phyloP scores from a whole-genome alignment of 2,329 filamentous ascomycete species.

The Aspergillus costaricaensis region DNA sequence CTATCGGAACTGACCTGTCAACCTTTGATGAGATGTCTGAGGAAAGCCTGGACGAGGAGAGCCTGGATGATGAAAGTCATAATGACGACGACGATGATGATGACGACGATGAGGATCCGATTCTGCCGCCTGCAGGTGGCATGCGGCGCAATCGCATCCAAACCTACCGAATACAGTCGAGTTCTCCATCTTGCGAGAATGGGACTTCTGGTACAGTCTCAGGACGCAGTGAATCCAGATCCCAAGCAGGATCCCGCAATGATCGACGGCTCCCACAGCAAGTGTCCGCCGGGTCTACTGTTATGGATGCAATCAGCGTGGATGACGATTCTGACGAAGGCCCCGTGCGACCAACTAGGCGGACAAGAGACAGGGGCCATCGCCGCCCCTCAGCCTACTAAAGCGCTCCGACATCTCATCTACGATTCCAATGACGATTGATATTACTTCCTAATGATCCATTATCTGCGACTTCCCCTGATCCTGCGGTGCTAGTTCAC shows the following conservation, averaged over 20 bases:
- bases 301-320: slow-evolving; percentile 26
- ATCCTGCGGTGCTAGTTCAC: neutral
- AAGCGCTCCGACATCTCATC: neutral
- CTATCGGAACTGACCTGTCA: neutral
- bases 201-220: slow-evolving; percentile 1
- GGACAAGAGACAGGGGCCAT: slow-evolving; percentile 22
- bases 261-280: neutral
- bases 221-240: neutral
- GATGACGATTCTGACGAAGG: slow-evolving; percentile 35
- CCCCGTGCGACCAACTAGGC: slow-evolving; percentile 26
- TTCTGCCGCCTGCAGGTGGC: slow-evolving; percentile 19
- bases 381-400: slow-evolving; percentile 2
- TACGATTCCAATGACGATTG: slow-evolving; percentile 1
- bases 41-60: slow-evolving; percentile 19
- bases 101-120: slow-evolving; percentile 26
- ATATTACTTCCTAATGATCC: slow-evolving; percentile 11
- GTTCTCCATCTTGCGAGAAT: slow-evolving; percentile 12
- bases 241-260: neutral
- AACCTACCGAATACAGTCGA: slow-evolving; percentile 14
- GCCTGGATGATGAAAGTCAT: slow-evolving; percentile 20
- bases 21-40: slow-evolving; percentile 6
- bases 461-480: neutral
- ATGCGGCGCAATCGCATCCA: slow-evolving; percentile 19
- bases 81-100: slow-evolving; percentile 18
- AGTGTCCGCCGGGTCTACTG: slow-evolving; percentile 22